phyloP scores from a whole-genome alignment of 177 flowering plant genomes.

The Tripterygium wilfordii region DNA sequence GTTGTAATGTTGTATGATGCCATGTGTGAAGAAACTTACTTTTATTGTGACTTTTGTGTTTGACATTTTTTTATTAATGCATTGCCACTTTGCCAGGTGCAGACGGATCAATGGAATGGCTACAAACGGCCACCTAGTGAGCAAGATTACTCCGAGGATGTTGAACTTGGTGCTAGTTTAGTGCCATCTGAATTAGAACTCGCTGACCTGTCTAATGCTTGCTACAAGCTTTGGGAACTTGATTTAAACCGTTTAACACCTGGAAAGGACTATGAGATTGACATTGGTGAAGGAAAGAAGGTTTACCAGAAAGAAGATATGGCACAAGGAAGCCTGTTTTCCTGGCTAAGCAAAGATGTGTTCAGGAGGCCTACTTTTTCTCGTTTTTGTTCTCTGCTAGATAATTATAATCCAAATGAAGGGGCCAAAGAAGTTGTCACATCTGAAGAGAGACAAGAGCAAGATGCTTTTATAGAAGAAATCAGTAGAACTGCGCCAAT shows the following conservation, averaged over 20 bases:
- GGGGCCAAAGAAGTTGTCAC: slow-evolving; percentile 79
- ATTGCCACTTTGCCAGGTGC: slow-evolving; percentile 53
- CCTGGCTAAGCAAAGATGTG: slow-evolving; percentile 61
- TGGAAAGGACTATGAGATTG: slow-evolving; percentile 83
- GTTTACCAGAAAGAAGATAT: slow-evolving; percentile 69
- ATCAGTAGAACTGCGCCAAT: slow-evolving; percentile 90
- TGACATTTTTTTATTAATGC: not conserved
- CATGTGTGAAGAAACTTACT: not conserved
- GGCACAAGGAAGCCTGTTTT: slow-evolving; percentile 72
- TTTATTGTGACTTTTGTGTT: not conserved
- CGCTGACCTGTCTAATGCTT: slow-evolving; percentile 67
- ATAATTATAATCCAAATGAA: slow-evolving; percentile 83
- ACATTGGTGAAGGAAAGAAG: slow-evolving; percentile 90
- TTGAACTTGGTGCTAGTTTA: slow-evolving; percentile 22
- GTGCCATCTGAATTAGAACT: slow-evolving; percentile 73
- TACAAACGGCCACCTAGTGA: slow-evolving; percentile 64
- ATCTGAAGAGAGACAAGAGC: slow-evolving; percentile 77
- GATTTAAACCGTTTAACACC: slow-evolving; percentile 84
- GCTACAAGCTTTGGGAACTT: slow-evolving; percentile 91
- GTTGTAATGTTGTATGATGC: no score
- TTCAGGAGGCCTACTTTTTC: slow-evolving; percentile 69
- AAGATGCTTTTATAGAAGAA: slow-evolving; percentile 89
- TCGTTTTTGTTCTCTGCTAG: slow-evolving; percentile 85
- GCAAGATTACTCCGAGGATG: slow-evolving; percentile 68
- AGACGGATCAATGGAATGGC: slow-evolving; percentile 52